Evolutionary conservation across 2,329 filamentous ascomycete genomes (phyloP).

Genomic region (Aureobasidium lini): DNA sequence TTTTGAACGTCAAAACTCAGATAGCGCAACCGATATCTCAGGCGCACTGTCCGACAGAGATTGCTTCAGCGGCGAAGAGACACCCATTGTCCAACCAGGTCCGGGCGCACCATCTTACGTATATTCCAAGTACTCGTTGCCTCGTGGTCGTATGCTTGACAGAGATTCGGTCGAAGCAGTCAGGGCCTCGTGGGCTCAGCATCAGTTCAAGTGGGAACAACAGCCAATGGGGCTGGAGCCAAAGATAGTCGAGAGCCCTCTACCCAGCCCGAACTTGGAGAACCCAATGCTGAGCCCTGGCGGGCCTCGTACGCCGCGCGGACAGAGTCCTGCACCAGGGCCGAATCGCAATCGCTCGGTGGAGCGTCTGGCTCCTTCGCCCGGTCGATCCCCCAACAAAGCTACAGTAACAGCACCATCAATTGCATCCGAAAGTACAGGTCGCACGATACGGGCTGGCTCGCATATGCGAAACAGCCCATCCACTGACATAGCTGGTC

Average conservation of each 20-base stretch:
- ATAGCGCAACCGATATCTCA: constrained; percentile 21
- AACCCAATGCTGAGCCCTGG: background rate
- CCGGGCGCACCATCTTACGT: constrained; percentile 64
- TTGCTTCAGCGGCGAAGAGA: constrained; percentile 16
- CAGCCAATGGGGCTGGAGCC: background rate
- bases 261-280: constrained; percentile 1
- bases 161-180: constrained; percentile 53
- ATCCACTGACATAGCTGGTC: constrained; percentile 44
- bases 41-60: constrained; percentile 6
- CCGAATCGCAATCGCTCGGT: constrained; percentile 24
- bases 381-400: constrained; percentile 6
- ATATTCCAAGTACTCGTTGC: constrained; percentile 77
- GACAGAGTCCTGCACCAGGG: constrained; percentile 13
- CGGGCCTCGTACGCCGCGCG: background rate
- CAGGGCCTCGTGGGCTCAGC: constrained; percentile 39
- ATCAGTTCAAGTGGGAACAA: constrained; percentile 56
- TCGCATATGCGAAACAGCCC: constrained; percentile 32
- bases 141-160: constrained; percentile 72
- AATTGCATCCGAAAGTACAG: constrained; percentile 30
- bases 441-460: constrained; percentile 35
- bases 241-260: background rate
- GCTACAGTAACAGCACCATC: constrained; percentile 25
- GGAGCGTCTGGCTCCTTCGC: constrained; percentile 19
- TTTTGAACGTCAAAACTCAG: constrained; percentile 32
- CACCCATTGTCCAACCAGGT: constrained; percentile 34